phyloP scores from a whole-genome alignment of 2,329 filamentous ascomycete species.

The Xylariaceae sp. region DNA sequence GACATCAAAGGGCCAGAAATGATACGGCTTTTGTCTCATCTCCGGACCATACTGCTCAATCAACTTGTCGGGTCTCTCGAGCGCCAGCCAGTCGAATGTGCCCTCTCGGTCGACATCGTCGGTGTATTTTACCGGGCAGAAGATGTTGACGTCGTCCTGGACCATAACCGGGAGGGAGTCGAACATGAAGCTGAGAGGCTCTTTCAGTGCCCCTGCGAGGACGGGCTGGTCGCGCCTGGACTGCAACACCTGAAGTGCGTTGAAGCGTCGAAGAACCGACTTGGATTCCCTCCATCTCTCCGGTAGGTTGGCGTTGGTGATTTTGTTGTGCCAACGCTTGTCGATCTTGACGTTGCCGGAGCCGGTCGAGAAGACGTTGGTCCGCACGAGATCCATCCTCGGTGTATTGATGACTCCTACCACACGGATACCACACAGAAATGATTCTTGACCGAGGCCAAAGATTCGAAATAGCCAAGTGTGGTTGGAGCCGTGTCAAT shows the following conservation, averaged over 20 bases:
- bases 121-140: background rate
- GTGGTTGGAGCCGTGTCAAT: too few relatives aligned
- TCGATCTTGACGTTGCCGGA: background rate
- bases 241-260: slow-evolving; percentile 8
- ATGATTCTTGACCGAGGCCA: too few relatives aligned
- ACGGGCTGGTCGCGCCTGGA: slow-evolving; percentile 3
- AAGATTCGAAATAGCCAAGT: too few relatives aligned
- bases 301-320: slow-evolving; percentile 4
- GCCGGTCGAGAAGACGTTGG: background rate
- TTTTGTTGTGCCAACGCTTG: slow-evolving; percentile 7
- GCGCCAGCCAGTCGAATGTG: background rate
- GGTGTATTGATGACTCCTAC: too few relatives aligned
- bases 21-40: slow-evolving; percentile 8
- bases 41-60: background rate
- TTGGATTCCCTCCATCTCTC: background rate
- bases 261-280: background rate
- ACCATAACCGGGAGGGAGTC: slow-evolving; percentile 14
- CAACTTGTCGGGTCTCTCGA: background rate
- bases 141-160: slow-evolving; percentile 9
- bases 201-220: background rate
- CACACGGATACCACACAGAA: too few relatives aligned
- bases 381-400: background rate
- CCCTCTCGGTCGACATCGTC: background rate
- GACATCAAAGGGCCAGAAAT: slow-evolving; percentile 21
- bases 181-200: slow-evolving; percentile 11